Conservation (phyloP, 768 basidiomycete species). For the Kondoa malvinella region DNA sequence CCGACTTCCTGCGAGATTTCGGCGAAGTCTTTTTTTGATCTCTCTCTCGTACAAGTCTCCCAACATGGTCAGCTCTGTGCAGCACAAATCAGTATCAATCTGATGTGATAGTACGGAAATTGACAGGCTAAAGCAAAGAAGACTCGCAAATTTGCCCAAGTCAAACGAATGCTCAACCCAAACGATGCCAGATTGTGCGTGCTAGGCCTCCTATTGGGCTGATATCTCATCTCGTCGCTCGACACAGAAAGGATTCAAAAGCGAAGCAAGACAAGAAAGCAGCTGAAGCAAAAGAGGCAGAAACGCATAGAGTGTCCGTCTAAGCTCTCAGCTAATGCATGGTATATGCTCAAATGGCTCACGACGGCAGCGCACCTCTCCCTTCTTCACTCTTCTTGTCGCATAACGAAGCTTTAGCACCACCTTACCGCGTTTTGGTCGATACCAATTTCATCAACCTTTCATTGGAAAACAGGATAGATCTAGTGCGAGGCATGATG, state of each 20-base stretch:
- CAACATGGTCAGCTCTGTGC: neutral
- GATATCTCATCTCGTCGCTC: neutral
- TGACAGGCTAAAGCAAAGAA: conserved; percentile 7
- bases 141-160: conserved; percentile 4
- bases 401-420: conserved; percentile 87
- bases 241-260: conserved; percentile 72
- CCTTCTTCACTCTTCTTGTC: conserved; percentile 86
- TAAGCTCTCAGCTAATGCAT: neutral
- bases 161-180: conserved; percentile 22
- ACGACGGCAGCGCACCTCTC: conserved; percentile 47
- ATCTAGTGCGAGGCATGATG: conserved; percentile 97
- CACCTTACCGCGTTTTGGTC: conserved; percentile 89
- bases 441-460: conserved; percentile 99
- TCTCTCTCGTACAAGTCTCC: neutral
- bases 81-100: neutral
- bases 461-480: conserved; percentile 90
- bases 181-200: conserved; percentile 17
- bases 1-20: too few species aligned
- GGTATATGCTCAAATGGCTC: neutral
- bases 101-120: neutral
- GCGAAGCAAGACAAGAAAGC: conserved; percentile 71
- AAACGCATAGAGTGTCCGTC: conserved; percentile 60
- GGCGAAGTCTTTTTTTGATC: too few species aligned
- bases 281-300: conserved; percentile 37
- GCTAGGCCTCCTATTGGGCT: neutral